Base-by-base conservation (phyloP, 495 filamentous ascomycete genomes). In the Aspergillus heteromorphus region DNA sequence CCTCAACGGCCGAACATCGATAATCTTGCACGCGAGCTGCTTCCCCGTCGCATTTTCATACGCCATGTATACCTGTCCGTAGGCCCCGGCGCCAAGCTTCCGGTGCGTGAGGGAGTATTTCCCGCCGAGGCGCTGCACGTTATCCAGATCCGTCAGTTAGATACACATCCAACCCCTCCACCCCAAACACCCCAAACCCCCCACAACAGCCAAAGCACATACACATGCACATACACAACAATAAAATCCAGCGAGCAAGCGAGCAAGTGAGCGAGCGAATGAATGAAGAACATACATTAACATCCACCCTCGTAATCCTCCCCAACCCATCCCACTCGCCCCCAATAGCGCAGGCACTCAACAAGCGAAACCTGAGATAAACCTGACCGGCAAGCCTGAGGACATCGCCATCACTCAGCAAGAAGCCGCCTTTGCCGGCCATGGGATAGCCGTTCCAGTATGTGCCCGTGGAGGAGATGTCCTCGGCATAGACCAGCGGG, bases 401-500 rank as follows among this genome's bases (percentile, higher is more conserved):
- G 5, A 73, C 55, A 59, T 87, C 83, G 2, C 80, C 80, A 60
- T 81, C 55, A 38, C 76, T 71, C 6, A 87, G 75, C 1, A 86
- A 71, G 53, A 78, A 71, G 18, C 74, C 65, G 13, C 64, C 67
- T 14, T 61, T 60, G 1, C 61, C 62, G 31, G 63, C 79, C 56
- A 83, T 76, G 2, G 68, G 63, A 20, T 63, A 59, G 1, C 65
- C 68, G 51, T 84, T 81, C 68, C 84, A 75, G 25, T 63, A 68
- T 0, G 79, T 82, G 2, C 83, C 83, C 57, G 83, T 84, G 6
- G 62, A 60, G 2, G 84, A 86, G 6, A 81, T 63, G 52, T 87
- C 82, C 40, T 84, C 73, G 18, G 81, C 81, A 49, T 86, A 87
- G 5, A 87, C 70, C 25, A 86, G 63, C 0, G 81, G 79, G 1